Percentiles rank a stretch among this genome's conserved stretches.
Evolutionary conservation across 345 rosid species (phyloP).

Genomic region (Citrus unshiu): DNA sequence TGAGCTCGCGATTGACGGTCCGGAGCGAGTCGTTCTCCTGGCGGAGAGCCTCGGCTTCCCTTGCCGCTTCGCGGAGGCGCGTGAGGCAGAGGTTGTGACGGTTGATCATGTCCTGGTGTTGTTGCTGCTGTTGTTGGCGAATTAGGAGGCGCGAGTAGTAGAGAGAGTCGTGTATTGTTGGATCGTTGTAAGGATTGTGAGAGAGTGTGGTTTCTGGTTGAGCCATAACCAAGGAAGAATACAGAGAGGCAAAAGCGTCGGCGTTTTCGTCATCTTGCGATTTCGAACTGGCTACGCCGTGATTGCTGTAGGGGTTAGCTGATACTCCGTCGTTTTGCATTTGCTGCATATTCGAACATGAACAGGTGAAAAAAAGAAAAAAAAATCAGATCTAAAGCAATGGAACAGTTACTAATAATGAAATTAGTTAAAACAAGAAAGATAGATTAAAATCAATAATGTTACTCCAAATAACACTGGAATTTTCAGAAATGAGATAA

Average conservation of each 20-base stretch:
- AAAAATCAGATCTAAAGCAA: constrained; percentile 15
- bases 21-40: constrained; percentile 41
- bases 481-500: background rate
- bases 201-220: constrained; percentile 3
- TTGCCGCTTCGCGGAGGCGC: constrained; percentile 38
- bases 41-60: constrained; percentile 39
- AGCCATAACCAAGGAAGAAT: constrained; percentile 18
- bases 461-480: background rate
- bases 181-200: background rate
- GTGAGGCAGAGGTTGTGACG: constrained; percentile 41
- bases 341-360: background rate
- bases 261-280: constrained; percentile 16
- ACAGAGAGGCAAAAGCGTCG: constrained; percentile 16
- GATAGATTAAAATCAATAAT: background rate
- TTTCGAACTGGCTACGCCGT: background rate
- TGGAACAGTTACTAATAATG: background rate
- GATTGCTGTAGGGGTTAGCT: constrained; percentile 14
- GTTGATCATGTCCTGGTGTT: constrained; percentile 44
- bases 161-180: constrained; percentile 12
- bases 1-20: constrained; percentile 43
- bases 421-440: background rate
- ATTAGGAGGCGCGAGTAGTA: constrained; percentile 30
- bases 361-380: background rate
- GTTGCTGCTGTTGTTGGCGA: constrained; percentile 24
- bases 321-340: constrained; percentile 28